These are phyloP conservation scores for Verbena officinalis DNA, from an alignment of 257 asterid genomes.

Conservation along the genomic window DNA sequence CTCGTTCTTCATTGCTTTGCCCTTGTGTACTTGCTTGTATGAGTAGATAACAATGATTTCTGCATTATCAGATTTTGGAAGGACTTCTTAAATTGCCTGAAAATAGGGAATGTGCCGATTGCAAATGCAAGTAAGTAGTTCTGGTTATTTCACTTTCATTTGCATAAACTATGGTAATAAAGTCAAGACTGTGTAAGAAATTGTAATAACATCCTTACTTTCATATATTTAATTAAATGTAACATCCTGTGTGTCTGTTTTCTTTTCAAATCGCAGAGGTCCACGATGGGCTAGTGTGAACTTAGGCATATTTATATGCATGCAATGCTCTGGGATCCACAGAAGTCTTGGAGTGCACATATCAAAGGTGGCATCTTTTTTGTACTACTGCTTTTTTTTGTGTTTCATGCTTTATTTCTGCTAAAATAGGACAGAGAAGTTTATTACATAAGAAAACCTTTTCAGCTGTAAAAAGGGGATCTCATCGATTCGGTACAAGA, in stretches of 20 bases:
- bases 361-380: constrained; percentile 71
- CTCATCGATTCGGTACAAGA: constrained; percentile 8
- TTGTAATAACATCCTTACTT: constrained; percentile 17
- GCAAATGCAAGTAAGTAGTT: constrained; percentile 86
- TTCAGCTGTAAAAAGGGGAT: neutral
- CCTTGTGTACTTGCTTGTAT: constrained; percentile 12
- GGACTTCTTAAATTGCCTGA: constrained; percentile 98
- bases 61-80: constrained; percentile 74
- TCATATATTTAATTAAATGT: constrained; percentile 2
- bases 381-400: constrained; percentile 18
- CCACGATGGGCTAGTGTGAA: constrained; percentile 99
- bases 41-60: constrained; percentile 25
- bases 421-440: neutral
- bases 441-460: neutral
- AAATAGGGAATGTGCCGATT: constrained; percentile 99
- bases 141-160: constrained; percentile 7
- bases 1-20: constrained; percentile 15
- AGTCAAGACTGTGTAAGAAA: neutral
- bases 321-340: constrained; percentile 99
- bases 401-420: constrained; percentile 2
- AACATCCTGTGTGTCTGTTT: neutral
- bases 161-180: neutral
- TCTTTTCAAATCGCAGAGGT: constrained; percentile 62
- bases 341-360: constrained; percentile 99
- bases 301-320: constrained; percentile 94